Evolutionary conservation across 352 stramenopile species (phyloP), one percentile per base, ranked within the genome.

Genomic region (Saprolegnia parasitica): DNA sequence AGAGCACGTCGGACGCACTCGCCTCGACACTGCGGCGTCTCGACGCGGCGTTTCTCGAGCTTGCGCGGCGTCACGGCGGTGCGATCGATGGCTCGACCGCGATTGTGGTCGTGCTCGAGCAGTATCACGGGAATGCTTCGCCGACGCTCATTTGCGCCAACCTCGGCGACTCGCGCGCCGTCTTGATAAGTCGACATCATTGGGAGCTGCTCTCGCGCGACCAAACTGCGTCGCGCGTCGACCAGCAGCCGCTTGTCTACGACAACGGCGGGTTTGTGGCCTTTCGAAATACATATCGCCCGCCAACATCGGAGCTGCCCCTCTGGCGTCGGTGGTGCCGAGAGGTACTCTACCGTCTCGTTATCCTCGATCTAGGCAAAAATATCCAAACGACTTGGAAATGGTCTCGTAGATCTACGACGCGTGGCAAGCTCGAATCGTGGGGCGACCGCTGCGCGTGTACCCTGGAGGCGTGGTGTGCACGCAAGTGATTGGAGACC

Each of bases 211-310:
- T 70, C 15, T 58, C 63, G 15, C 20, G 2, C 8, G 63, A 70
- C 35, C 63, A 70, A 29, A 70, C 61, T 13, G 42, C 63, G 10
- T 29, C 42, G 4, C 63, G 63, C 5, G 21, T 21, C 15, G 63
- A 61, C 29, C 45, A 70, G 50, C 26, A n/a, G 26, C 3, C 1
- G 20, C 63, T 42, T 1, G 63, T 62, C 4, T 70, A 70, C 40
- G 63, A 70, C 1, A 24, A 50, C 21, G 63, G 63, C 21, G 63
- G 63, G 23, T 70, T 70, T 21, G 63, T 70, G 13, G 45, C 63
- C 13, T 70, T 61, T 24, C 23, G 37, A 1, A 70, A 70, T 21
- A 9, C 5, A 4, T 70, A 61, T 61, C 63, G 63, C 11, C 4
- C 46, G 37, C 49, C 32, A 13, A 13, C n/a, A 37, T 37, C 26